These are phyloP conservation scores for Schizothecium vesticola DNA, from an alignment of 495 filamentous ascomycete genomes.

Conservation along the genomic window DNA sequence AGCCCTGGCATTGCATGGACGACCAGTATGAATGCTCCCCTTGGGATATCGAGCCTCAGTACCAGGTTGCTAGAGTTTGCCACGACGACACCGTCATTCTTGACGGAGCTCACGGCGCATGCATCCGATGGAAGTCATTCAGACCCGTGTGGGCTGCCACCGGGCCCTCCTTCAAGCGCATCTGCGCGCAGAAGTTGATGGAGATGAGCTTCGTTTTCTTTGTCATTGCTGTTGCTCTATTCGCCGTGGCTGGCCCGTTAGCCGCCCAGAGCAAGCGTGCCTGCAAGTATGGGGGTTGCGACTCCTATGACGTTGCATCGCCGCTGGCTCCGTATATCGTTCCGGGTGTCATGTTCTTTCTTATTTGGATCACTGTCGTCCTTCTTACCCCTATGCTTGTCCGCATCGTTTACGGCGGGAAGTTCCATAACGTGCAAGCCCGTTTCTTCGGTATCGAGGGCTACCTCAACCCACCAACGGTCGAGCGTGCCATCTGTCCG, in stretches of 20 bases:
- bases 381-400: constrained; percentile 9
- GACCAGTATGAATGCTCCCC: constrained; percentile 13
- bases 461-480: constrained; percentile 12
- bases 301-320: too few relatives aligned
- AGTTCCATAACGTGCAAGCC: constrained; percentile 14
- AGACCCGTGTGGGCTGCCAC: background rate
- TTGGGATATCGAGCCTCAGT: constrained; percentile 13
- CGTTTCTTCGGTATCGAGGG: constrained; percentile 28
- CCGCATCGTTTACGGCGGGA: constrained; percentile 13
- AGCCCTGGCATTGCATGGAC: constrained; percentile 3
- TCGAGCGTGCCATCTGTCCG: constrained; percentile 26
- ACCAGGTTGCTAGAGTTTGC: constrained; percentile 16
- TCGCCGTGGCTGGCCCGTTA: background rate
- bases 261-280: background rate
- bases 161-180: constrained; percentile 5
- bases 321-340: background rate
- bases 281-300: background rate
- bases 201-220: constrained; percentile 1
- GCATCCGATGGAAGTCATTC: constrained; percentile 16
- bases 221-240: constrained; percentile 7
- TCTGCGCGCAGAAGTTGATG: constrained; percentile 6
- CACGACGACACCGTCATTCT: constrained; percentile 19
- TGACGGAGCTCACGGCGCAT: constrained; percentile 20
- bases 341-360: constrained; percentile 7
- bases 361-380: background rate